Evolutionary conservation across 1,284 basidiomycete genomes (phyloP).

Genomic region (Lignosus rhinocerotis): DNA sequence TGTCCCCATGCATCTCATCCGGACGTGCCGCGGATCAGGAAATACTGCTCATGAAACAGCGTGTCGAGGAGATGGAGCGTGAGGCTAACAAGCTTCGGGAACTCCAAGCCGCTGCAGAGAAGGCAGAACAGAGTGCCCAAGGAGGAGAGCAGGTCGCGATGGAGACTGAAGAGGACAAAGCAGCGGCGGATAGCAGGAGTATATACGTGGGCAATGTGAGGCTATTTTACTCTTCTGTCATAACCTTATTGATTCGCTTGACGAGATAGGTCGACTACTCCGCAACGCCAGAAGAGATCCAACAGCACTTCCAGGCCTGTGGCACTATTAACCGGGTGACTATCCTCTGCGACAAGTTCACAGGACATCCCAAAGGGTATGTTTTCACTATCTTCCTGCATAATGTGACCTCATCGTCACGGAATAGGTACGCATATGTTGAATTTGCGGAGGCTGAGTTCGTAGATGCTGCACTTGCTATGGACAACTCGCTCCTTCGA

Average conservation of each 20-base stretch:
- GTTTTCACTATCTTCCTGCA: constrained; percentile 29
- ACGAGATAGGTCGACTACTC: constrained; percentile 88
- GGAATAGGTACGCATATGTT: constrained; percentile 90
- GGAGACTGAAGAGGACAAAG: constrained; percentile 78
- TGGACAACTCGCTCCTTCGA: constrained; percentile 95
- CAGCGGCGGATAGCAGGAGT: constrained; percentile 84
- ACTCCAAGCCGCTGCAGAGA: constrained; percentile 86
- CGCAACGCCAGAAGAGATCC: constrained; percentile 98
- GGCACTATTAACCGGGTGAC: constrained; percentile 99
- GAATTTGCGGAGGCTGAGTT: constrained; percentile 96
- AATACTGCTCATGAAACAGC: constrained; percentile 88
- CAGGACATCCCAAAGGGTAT: constrained; percentile 98
- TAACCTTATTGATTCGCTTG: constrained; percentile 6
- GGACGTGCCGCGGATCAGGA: constrained; percentile 48
- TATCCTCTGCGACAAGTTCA: constrained; percentile 99
- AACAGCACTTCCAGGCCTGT: constrained; percentile 95
- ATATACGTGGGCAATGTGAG: constrained; percentile 96
- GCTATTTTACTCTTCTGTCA: constrained; percentile 21
- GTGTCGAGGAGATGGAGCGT: constrained; percentile 90
- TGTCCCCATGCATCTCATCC: background rate
- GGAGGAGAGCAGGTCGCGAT: constrained; percentile 48
- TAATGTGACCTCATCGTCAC: background rate
- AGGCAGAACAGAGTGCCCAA: constrained; percentile 39
- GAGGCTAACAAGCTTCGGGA: constrained; percentile 89
- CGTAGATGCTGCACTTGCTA: constrained; percentile 90